Conservation (phyloP, 2,329 filamentous ascomycete genomes). For the Esteya vermicola region DNA sequence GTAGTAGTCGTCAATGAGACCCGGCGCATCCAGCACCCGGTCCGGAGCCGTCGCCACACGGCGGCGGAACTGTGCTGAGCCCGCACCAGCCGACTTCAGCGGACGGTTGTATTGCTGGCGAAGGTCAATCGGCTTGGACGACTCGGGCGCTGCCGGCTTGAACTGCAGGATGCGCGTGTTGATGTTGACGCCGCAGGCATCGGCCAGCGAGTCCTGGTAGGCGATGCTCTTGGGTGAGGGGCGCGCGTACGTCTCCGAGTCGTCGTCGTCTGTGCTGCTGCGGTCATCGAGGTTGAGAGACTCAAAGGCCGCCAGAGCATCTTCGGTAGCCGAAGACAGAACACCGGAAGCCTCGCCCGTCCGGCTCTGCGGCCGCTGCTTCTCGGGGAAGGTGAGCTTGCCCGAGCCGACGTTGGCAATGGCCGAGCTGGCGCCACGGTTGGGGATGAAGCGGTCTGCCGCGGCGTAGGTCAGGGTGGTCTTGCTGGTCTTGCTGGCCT, state of each 20-base stretch:
- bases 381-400: conserved; percentile 63
- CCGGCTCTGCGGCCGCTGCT: conserved; percentile 54
- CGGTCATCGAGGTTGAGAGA: conserved; percentile 62
- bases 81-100: conserved; percentile 59
- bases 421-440: conserved; percentile 78
- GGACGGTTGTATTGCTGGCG: conserved; percentile 97
- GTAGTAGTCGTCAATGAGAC: conserved; percentile 96
- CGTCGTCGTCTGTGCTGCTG: conserved; percentile 57
- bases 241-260: conserved; percentile 54
- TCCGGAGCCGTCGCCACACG: conserved; percentile 91
- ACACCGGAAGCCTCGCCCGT: conserved; percentile 57
- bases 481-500: conserved; percentile 54
- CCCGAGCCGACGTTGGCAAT: conserved; percentile 67
- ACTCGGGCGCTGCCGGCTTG: conserved; percentile 96
- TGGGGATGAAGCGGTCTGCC: conserved; percentile 91
- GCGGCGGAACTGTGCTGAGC: conserved; percentile 75
- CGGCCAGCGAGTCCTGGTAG: conserved; percentile 14
- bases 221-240: conserved; percentile 67
- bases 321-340: conserved; percentile 66
- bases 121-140: conserved; percentile 94
- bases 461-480: conserved; percentile 67
- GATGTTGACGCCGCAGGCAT: conserved; percentile 56
- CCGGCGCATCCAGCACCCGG: conserved; percentile 89
- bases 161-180: conserved; percentile 95
- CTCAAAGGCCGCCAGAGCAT: conserved; percentile 67